Base-by-base conservation (phyloP, 169 alveolate genomes). In the Plasmodium vivax region DNA sequence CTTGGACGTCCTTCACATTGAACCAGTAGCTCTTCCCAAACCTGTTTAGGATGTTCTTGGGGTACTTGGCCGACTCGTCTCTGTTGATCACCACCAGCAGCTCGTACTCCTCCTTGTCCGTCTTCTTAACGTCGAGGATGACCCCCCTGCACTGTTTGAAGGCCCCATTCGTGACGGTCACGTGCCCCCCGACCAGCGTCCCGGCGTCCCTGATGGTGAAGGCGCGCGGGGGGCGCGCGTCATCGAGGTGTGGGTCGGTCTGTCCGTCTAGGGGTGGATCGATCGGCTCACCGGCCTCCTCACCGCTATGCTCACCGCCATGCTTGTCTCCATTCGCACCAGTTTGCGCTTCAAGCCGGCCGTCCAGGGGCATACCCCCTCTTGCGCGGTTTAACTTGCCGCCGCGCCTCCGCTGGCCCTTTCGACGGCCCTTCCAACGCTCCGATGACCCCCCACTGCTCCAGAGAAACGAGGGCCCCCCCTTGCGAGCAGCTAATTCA, bases 11-110 rank as follows among this genome's bases (percentile, higher is more conserved):
- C 72, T 80, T 90, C 41, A 90, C 82, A 80, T 90, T 90, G 56
- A 90, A 58, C 94, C 94, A 90, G 72, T 90, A 90, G 51, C 94
- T 90, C 72, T 90, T 90, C 16, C 94, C 94, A 36, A 90, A 90
- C 58, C 80, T 90, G 47, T 90, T 90, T 62, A 90, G 72, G 45
- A 90, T 90, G 19, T 62, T 81, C 51, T 80, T 62, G 30, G 94
- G 94, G 30, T 90, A 90, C 73, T 90, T 80, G 23, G 27, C 32
- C 45, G 83, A 58, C 32, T 90, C 85, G 54, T 90, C 75, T 80
- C 58, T 80, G 71, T 80, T 90, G 73, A 90, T 81, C 62, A 90
- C 94, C 19, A 90, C 90, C 47, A 90, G 34, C 2, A 77, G 23
- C 47, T 90, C 94, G 72, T 90, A 90, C 51, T 90, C 94, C 8